Percentiles rank a stretch among this genome's conserved stretches.
Evolutionary conservation across 257 asterid genomes (phyloP).

Genomic region (Penstemon newberryi): DNA sequence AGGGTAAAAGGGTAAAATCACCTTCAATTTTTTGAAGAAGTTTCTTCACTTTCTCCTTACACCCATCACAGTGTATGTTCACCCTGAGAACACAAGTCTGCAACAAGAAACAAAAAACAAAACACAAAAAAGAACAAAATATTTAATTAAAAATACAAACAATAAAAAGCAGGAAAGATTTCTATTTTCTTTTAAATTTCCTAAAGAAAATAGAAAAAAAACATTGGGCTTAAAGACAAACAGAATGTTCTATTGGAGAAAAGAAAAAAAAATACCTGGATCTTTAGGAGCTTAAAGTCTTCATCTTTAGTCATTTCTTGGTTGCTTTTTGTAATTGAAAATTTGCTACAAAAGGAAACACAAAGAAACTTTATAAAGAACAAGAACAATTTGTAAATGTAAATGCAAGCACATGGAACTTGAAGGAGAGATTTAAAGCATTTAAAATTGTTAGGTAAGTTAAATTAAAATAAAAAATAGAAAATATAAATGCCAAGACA

Average conservation of each 20-base stretch:
- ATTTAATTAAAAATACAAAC: no score
- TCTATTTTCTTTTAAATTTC: no score
- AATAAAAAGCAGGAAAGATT: background rate
- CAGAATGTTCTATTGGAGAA: background rate
- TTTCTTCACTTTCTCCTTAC: conserved; percentile 88
- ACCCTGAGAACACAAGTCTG: conserved; percentile 84
- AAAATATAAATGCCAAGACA: no score
- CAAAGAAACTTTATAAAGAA: no score
- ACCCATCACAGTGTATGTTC: conserved; percentile 91
- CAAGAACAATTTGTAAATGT: no score
- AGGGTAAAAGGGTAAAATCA: background rate
- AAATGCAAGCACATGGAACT: no score
- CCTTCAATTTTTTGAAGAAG: conserved; percentile 84
- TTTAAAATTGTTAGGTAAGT: no score
- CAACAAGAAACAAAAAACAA: background rate
- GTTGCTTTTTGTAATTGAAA: background rate
- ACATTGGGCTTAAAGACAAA: conserved; percentile 5
- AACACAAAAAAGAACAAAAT: background rate
- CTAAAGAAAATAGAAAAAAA: background rate
- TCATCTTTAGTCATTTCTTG: conserved; percentile 78
- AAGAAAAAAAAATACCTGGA: conserved; percentile 55
- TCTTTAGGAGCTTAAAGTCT: conserved; percentile 87
- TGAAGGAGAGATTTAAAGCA: no score
- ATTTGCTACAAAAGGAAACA: no score
- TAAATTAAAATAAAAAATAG: no score